Conservation (phyloP, 805 yeast species). For the Wickerhamomyces pijperi region DNA sequence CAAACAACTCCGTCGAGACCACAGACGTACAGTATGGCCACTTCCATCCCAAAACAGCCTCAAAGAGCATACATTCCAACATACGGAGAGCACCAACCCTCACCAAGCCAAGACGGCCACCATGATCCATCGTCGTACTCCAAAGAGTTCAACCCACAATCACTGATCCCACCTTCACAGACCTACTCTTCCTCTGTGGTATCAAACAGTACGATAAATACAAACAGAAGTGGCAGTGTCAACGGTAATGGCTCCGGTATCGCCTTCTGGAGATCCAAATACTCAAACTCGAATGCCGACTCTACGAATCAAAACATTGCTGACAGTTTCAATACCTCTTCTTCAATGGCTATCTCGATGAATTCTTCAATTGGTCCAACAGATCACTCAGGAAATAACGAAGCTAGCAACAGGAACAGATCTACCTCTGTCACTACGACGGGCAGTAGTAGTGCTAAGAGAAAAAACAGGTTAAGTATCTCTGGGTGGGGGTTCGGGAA, state of each 20-base stretch:
- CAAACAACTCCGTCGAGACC: constrained; percentile 1
- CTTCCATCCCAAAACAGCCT: neutral
- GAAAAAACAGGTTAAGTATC: neutral
- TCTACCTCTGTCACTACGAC: neutral
- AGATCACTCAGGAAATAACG: neutral
- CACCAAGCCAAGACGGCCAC: no score
- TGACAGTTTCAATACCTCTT: neutral
- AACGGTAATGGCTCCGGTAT: neutral
- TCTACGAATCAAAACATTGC: neutral
- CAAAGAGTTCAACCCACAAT: neutral
- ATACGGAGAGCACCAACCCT: no score
- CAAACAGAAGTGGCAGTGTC: neutral
- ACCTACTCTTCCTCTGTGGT: neutral
- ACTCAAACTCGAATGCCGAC: neutral
- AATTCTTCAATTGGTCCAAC: neutral
- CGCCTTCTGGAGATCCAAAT: neutral
- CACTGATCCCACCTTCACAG: neutral
- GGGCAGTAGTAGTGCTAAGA: neutral
- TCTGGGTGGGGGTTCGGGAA: neutral
- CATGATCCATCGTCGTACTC: neutral
- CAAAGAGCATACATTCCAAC: neutral
- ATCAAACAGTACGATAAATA: neutral
- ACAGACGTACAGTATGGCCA: neutral
- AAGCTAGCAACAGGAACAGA: neutral
- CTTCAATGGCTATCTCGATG: neutral